Conservation (phyloP, 2,329 filamentous ascomycete species). For the Paecilomyces fulvus region DNA sequence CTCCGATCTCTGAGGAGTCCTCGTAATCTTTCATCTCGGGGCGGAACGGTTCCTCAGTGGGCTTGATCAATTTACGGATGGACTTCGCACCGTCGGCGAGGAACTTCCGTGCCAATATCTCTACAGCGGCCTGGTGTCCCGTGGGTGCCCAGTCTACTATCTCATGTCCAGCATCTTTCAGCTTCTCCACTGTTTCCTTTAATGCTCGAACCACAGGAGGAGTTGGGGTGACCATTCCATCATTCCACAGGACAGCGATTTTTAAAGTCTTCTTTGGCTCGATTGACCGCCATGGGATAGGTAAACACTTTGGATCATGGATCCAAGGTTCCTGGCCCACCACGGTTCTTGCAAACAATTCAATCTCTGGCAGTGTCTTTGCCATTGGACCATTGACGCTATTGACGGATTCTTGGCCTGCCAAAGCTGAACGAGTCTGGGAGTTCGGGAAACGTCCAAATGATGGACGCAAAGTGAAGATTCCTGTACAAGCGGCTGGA, state of each 20-base stretch:
- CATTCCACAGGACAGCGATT: conserved; percentile 53
- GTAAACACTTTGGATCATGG: conserved; percentile 48
- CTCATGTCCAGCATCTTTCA: conserved; percentile 46
- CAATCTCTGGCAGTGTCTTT: conserved; percentile 47
- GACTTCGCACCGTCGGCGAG: conserved; percentile 45
- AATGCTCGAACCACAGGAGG: conserved; percentile 55
- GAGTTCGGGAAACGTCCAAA: conserved; percentile 33
- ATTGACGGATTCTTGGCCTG: conserved; percentile 56
- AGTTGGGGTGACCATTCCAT: conserved; percentile 54
- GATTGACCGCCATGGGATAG: conserved; percentile 46
- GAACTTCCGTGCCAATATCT: conserved; percentile 22
- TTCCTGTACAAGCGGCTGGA: conserved; percentile 28
- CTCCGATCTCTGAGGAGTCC: conserved; percentile 36
- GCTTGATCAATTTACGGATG: conserved; percentile 10
- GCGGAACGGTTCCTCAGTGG: conserved; percentile 28
- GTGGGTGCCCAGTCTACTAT: conserved; percentile 24
- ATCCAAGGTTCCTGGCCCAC: conserved; percentile 47
- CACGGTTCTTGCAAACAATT: conserved; percentile 46
- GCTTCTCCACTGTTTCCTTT: conserved; percentile 42
- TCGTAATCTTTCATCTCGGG: conserved; percentile 43
- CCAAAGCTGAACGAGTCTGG: conserved; percentile 45
- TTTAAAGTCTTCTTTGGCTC: conserved; percentile 31
- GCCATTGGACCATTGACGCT: conserved; percentile 59
- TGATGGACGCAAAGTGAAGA: conserved; percentile 33
- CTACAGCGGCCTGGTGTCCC: conserved; percentile 6